Conservation (phyloP, 2,329 filamentous ascomycete species). For the Tothia fuscella region DNA sequence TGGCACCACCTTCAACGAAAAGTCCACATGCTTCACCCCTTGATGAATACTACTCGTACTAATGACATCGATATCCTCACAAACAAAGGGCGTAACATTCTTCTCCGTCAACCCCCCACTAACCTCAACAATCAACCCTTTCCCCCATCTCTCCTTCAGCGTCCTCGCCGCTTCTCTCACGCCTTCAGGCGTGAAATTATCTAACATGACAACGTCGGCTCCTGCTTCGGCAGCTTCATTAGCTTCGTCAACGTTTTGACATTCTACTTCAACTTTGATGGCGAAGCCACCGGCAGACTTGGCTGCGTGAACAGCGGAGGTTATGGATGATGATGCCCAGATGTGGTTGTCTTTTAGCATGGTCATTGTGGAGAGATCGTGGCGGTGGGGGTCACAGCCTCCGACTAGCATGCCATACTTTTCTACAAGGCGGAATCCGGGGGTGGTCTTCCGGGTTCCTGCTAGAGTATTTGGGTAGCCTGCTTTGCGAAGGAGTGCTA, state of each 20-base stretch:
- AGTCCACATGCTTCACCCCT: slow-evolving; percentile 86
- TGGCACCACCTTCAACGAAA: slow-evolving; percentile 75
- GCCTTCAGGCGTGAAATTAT: slow-evolving; percentile 79
- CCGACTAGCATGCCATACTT: slow-evolving; percentile 97
- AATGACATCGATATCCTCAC: slow-evolving; percentile 77
- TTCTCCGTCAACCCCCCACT: slow-evolving; percentile 78
- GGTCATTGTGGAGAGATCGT: slow-evolving; percentile 82
- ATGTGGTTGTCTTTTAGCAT: slow-evolving; percentile 99
- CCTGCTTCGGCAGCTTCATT: slow-evolving; percentile 84
- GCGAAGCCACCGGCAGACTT: slow-evolving; percentile 78
- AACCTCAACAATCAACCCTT: slow-evolving; percentile 69
- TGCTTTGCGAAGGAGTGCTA: slow-evolving; percentile 40
- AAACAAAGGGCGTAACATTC: slow-evolving; percentile 72
- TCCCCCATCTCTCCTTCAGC: slow-evolving; percentile 70
- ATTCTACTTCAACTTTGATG: slow-evolving; percentile 93
- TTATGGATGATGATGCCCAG: slow-evolving; percentile 76
- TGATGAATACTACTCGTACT: slow-evolving; percentile 97
- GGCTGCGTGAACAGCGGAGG: slow-evolving; percentile 72
- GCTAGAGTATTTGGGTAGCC: slow-evolving; percentile 80
- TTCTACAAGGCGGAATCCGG: slow-evolving; percentile 87
- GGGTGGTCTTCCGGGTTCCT: slow-evolving; percentile 92
- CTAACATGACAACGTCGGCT: slow-evolving; percentile 92
- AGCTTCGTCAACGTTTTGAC: slow-evolving; percentile 75
- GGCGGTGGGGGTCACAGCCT: slow-evolving; percentile 80
- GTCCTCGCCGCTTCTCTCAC: slow-evolving; percentile 62